Evolutionary conservation across 169 alveolate species (phyloP).

Genomic region (Plasmodium coatneyi): DNA sequence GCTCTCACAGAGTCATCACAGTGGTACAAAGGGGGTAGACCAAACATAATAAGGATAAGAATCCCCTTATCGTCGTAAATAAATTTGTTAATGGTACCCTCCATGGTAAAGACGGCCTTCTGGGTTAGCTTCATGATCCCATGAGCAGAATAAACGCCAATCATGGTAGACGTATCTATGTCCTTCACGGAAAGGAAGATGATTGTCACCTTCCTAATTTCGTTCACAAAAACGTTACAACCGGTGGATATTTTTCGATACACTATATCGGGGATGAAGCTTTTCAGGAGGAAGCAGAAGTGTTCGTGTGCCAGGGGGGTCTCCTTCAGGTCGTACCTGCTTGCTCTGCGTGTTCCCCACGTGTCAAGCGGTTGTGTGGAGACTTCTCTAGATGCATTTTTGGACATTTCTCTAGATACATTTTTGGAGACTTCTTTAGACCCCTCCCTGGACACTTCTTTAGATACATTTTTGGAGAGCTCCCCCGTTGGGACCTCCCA

Average conservation of each 20-base stretch:
- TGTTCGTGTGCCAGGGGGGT: slow-evolving; percentile 36
- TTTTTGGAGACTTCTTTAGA: too few species aligned
- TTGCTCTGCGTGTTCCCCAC: background rate
- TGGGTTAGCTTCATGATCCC: slow-evolving; percentile 79
- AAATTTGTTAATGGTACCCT: slow-evolving; percentile 87
- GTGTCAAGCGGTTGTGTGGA: background rate
- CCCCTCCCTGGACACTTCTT: background rate
- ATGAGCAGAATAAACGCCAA: slow-evolving; percentile 78
- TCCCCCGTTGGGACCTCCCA: background rate
- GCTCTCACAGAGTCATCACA: slow-evolving; percentile 88
- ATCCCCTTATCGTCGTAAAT: slow-evolving; percentile 89
- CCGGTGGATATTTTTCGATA: slow-evolving; percentile 81
- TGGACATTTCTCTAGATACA: background rate
- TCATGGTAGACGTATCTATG: slow-evolving; percentile 78
- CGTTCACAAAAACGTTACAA: slow-evolving; percentile 84
- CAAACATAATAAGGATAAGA: slow-evolving; percentile 83
- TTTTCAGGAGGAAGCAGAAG: slow-evolving; percentile 74
- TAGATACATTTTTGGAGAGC: background rate
- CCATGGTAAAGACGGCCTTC: slow-evolving; percentile 80
- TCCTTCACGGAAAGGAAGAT: slow-evolving; percentile 85
- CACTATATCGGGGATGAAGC: slow-evolving; percentile 85
- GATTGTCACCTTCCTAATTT: slow-evolving; percentile 84
- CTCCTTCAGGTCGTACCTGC: background rate
- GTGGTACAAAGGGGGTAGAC: slow-evolving; percentile 89
- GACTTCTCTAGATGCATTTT: background rate